Evolutionary conservation across 31 red algal genomes (phyloP), one percentile per base, ranked within the genome.

Genomic region (Bonnemaisonia californica): DNA sequence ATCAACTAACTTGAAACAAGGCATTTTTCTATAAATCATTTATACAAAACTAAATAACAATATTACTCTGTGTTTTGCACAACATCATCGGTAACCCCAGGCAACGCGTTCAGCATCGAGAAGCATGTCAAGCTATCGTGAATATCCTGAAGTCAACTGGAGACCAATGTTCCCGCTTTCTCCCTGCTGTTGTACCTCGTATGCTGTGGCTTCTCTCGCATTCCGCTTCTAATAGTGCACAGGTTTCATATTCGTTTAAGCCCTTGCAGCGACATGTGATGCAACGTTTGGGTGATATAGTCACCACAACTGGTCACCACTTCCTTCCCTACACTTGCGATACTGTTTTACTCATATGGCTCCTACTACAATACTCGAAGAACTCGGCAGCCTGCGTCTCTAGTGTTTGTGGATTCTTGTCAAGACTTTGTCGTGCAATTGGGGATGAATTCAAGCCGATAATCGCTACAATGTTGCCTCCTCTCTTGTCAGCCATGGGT

Each of bases 391-490:
- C 38, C 39, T 76, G 65, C 59, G 24, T 87, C 12, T 62, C 83
- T 38, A 79, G 71, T 45, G 31, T 77, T 62, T 90, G 87, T 40
- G 63, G 51, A n/a, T 57, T 93, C 40, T 54, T 93, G 9, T 90
- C 94, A 31, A 80, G 84, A 41, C 57, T 95, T 9, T 57, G 89
- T 23, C 56, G 30, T 57, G 96, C 96, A 57, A 87, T 98, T 62
- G 90, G 82, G 4, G 96, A 95, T 60, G 89, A 95, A 33, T 98
- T 98, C 74, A 83, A 84, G 0, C 89, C 93, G 13, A 67, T 88
- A 23, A 82, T 98, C 28, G 69, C 96, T 32, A 80, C 73, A 3
- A 64, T 98, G 41, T 63, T 98, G 63, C 96, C 96, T 18, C 69
- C 70, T 42, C 76, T 99, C 30, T 27, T 93, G 2, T 39, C 75